Evolutionary conservation across 768 basidiomycete species (phyloP).

Genomic region (Naganishia antarctica): DNA sequence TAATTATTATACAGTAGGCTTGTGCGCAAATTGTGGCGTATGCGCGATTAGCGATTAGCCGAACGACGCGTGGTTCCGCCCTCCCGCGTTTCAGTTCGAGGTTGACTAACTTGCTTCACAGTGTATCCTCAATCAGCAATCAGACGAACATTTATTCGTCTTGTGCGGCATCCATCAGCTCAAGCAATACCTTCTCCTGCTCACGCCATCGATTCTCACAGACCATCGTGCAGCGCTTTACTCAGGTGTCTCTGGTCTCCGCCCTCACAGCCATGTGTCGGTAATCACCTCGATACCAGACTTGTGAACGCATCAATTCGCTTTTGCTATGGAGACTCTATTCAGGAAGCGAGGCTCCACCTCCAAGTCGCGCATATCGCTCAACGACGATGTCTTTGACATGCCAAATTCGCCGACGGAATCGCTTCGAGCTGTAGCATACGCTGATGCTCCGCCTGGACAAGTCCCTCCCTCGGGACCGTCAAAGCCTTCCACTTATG

Average conservation of each 20-base stretch:
- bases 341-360: constrained; percentile 25
- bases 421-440: constrained; percentile 3
- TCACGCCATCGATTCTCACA: too few relatives aligned
- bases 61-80: background rate
- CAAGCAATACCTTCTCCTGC: too few relatives aligned
- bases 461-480: constrained; percentile 15
- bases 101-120: background rate
- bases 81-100: constrained; percentile 11
- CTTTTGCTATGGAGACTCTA: constrained; percentile 17
- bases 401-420: background rate
- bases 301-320: background rate
- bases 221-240: too few relatives aligned
- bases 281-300: background rate
- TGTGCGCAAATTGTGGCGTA: too few relatives aligned
- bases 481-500: constrained; percentile 7
- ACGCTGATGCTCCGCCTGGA: constrained; percentile 11
- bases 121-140: too few relatives aligned
- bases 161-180: background rate
- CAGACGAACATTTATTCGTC: background rate
- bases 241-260: too few relatives aligned
- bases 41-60: too few relatives aligned
- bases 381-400: constrained; percentile 11
- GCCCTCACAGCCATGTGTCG: background rate
- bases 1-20: too few relatives aligned
- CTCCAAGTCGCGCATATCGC: constrained; percentile 4